phyloP scores from a whole-genome alignment of 345 rosid genomes.

The Acer saccharum region DNA sequence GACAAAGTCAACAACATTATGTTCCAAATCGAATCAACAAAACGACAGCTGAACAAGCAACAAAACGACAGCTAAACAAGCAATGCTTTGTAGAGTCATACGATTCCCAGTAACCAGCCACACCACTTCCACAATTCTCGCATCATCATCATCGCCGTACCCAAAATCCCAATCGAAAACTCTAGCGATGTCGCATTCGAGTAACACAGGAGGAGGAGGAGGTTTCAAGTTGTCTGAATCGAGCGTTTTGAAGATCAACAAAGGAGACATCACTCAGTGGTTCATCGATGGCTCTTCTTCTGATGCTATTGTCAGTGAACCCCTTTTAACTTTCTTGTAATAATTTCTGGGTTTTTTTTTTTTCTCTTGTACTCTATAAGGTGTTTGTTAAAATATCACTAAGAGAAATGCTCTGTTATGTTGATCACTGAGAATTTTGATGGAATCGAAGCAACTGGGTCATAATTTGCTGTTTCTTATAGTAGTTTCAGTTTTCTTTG shows the following conservation, averaged over 20 bases:
- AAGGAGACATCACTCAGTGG: slow-evolving; percentile 90
- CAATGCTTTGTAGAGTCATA: slow-evolving; percentile 9
- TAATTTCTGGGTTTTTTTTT: background rate
- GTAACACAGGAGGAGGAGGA: slow-evolving; percentile 21
- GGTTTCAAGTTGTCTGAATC: slow-evolving; percentile 56
- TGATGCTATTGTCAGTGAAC: slow-evolving; percentile 69
- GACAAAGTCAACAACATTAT: background rate
- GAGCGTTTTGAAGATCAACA: slow-evolving; percentile 52
- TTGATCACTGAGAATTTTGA: too few relatives aligned
- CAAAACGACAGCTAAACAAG: background rate
- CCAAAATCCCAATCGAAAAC: slow-evolving; percentile 11
- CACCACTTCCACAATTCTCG: background rate
- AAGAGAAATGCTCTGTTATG: background rate
- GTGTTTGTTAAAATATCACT: background rate
- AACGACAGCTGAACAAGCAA: too few relatives aligned
- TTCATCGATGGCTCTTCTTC: slow-evolving; percentile 70
- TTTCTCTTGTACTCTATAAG: background rate
- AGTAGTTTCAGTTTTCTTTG: background rate
- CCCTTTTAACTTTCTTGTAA: slow-evolving; percentile 9
- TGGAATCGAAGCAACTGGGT: background rate
- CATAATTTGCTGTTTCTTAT: background rate
- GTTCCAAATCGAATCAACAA: background rate
- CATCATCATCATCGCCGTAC: slow-evolving; percentile 6
- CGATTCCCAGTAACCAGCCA: background rate
- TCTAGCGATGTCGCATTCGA: slow-evolving; percentile 44